Percentiles rank a stretch among this genome's conserved stretches.
Conservation (phyloP, 139 green algal species). For the Micractinium sp. region DNA sequence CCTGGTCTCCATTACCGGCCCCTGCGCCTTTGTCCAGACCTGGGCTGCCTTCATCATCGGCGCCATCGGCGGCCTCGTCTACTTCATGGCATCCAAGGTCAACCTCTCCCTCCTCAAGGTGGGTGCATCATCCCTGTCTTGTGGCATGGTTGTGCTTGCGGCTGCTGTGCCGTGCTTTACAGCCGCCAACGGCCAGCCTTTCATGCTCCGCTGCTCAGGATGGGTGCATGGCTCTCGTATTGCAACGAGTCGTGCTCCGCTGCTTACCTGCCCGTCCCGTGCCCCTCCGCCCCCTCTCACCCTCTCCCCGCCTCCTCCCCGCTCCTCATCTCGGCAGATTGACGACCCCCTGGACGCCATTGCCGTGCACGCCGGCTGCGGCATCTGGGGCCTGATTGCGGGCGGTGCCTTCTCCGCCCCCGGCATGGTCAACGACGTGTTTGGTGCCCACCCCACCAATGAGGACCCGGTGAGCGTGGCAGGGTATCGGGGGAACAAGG, state of each 20-base stretch:
- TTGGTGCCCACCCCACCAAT: slow-evolving; percentile 23
- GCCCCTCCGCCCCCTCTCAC: too few relatives aligned
- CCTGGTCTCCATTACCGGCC: slow-evolving; percentile 83
- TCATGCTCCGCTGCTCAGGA: too few relatives aligned
- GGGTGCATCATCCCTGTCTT: not conserved
- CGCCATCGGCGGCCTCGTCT: slow-evolving; percentile 62
- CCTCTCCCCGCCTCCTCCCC: not conserved
- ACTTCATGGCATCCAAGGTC: slow-evolving; percentile 55
- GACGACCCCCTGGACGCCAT: slow-evolving; percentile 86
- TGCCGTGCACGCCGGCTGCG: slow-evolving; percentile 80
- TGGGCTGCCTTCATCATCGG: slow-evolving; percentile 89
- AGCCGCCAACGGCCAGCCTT: too few relatives aligned
- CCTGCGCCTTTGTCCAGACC: slow-evolving; percentile 72
- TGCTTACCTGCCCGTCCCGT: not conserved
- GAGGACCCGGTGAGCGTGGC: not conserved
- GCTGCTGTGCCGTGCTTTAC: not conserved
- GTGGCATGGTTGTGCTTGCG: not conserved
- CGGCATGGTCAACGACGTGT: slow-evolving; percentile 54
- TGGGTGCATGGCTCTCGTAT: not conserved
- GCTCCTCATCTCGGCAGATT: slow-evolving; percentile 27
- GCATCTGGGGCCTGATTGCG: slow-evolving; percentile 67
- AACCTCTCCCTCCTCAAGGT: slow-evolving; percentile 52
- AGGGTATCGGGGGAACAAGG: too few relatives aligned
- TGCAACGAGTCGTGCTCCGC: not conserved
- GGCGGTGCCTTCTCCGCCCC: slow-evolving; percentile 64